Evolutionary conservation across 345 rosid species (phyloP).

Genomic region (Erysimum cheiranthoides): DNA sequence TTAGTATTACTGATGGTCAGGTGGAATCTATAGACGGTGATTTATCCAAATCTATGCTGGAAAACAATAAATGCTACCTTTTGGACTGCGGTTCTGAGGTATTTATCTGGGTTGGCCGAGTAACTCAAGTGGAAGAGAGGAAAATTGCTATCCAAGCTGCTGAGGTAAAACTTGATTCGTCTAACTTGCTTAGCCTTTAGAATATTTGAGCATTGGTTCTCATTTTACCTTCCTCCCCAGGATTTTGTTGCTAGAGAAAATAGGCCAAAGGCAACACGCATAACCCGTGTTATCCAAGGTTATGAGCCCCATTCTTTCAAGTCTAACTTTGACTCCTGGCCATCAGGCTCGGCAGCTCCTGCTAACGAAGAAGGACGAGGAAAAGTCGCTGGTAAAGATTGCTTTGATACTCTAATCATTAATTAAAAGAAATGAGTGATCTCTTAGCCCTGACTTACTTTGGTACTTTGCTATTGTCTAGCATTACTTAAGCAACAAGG

Average conservation of each 20-base stretch:
- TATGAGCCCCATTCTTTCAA: slow-evolving; percentile 92
- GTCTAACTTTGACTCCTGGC: slow-evolving; percentile 96
- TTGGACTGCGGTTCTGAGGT: slow-evolving; percentile 88
- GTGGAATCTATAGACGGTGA: slow-evolving; percentile 68
- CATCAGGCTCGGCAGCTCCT: slow-evolving; percentile 78
- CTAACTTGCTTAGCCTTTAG: slow-evolving; percentile 21
- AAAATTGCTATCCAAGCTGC: slow-evolving; percentile 83
- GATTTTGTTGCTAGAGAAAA: slow-evolving; percentile 74
- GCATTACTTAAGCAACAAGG: slow-evolving; percentile 98
- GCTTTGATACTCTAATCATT: slow-evolving; percentile 26
- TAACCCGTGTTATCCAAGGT: slow-evolving; percentile 89
- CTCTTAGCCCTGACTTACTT: slow-evolving; percentile 19
- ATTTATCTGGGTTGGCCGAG: slow-evolving; percentile 98
- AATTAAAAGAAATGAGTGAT: slow-evolving; percentile 1
- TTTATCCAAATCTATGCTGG: slow-evolving; percentile 78
- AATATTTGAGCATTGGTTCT: slow-evolving; percentile 34
- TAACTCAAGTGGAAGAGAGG: slow-evolving; percentile 96
- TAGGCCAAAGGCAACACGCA: slow-evolving; percentile 84
- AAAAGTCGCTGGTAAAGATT: slow-evolving; percentile 89
- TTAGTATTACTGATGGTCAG: slow-evolving; percentile 72
- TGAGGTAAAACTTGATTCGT: slow-evolving; percentile 64
- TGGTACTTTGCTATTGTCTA: slow-evolving; percentile 46
- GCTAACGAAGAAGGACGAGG: slow-evolving; percentile 98
- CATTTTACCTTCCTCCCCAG: slow-evolving; percentile 55
- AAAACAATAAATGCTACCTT: slow-evolving; percentile 81